Base-by-base conservation (phyloP, 306 rosid genomes). In the Sechiopsis laciniata region DNA sequence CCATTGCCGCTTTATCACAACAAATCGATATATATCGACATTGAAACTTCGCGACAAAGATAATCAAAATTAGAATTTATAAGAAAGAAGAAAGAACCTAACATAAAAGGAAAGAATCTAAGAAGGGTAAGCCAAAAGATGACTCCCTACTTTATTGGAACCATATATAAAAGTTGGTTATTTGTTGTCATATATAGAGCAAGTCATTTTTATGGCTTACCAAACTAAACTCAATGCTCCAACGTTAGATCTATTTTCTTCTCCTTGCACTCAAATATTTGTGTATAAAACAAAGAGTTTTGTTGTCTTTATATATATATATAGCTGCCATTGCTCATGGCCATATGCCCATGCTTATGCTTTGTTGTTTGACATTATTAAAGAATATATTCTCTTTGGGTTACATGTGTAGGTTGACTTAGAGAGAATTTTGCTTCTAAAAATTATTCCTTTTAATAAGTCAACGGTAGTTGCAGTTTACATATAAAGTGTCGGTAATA, bases 141-240 rank as follows among this genome's bases (percentile, higher is more conserved):
- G 53, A 42, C 29, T 65, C 40, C 40, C 71, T 19, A 48, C 52
- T 35, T 14, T 46, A 10, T 11, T 62, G 17, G 13, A 46, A 5
- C 48, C 15, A 55, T 13, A 1, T 32, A 55, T 46, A 46, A 46
- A 46, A 10, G 13, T 10, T 10, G 10, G 45, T 9, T 9, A 15
- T 48, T 48, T 4, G 53, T 48, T 10, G 14, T 70, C 74, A 70
- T 70, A n/a, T n/a, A n/a, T n/a, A n/a, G n/a, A n/a, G n/a, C n/a
- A n/a, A n/a, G n/a, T 70, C 74, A 70, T 70, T 32, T 46, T 70
- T 51, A n/a, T n/a, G 74, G 74, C 74, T 55, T 70, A 70, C 60
- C 60, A 51, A 70, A 70, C 60, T 51, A 50, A 19, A 50, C 55
- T 69, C 58, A 26, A 26, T 6, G 6, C 62, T 26, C 17, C 75